Evolutionary conservation across 192 early-diverging fungal genomes (phyloP).

Genomic region (Coemansia sp.): DNA sequence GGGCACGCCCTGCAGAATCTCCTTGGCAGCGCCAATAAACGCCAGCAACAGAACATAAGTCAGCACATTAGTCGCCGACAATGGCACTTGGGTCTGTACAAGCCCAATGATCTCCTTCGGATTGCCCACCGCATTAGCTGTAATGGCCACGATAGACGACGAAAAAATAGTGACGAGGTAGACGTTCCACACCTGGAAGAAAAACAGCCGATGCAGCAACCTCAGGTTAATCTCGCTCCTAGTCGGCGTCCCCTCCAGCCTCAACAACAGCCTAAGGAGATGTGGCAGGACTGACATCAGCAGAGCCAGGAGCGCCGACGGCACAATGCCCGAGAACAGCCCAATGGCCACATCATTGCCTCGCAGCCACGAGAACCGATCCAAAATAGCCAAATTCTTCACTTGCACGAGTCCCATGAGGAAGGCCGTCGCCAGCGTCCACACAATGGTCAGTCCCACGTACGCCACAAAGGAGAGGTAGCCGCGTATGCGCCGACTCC

Average conservation of each 20-base stretch:
- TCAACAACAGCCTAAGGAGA: constrained; percentile 62
- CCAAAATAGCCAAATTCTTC: constrained; percentile 40
- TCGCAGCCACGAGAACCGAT: constrained; percentile 50
- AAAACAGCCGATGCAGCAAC: constrained; percentile 73
- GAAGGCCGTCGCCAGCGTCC: constrained; percentile 67
- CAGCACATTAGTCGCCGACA: constrained; percentile 76
- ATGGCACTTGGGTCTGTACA: constrained; percentile 65
- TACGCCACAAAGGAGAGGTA: constrained; percentile 56
- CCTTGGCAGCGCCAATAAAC: constrained; percentile 65
- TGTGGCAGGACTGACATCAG: constrained; percentile 74
- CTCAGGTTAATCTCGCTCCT: constrained; percentile 63
- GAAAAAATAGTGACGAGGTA: constrained; percentile 77
- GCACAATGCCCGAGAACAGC: constrained; percentile 76
- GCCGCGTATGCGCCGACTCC: constrained; percentile 57
- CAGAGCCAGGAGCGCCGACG: constrained; percentile 66
- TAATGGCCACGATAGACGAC: constrained; percentile 56
- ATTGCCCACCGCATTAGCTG: not conserved
- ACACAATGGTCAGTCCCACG: constrained; percentile 66
- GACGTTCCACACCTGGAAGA: constrained; percentile 82
- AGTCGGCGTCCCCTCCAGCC: constrained; percentile 64
- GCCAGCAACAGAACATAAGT: constrained; percentile 80
- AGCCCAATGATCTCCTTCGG: constrained; percentile 45
- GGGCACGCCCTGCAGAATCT: constrained; percentile 68
- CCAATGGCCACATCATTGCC: constrained; percentile 22
- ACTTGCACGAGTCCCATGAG: constrained; percentile 58